A percentile compares a stretch with the other conserved stretches of the same genome.
Conservation (phyloP, 305 asterid species). For the Ajuga reptans region DNA sequence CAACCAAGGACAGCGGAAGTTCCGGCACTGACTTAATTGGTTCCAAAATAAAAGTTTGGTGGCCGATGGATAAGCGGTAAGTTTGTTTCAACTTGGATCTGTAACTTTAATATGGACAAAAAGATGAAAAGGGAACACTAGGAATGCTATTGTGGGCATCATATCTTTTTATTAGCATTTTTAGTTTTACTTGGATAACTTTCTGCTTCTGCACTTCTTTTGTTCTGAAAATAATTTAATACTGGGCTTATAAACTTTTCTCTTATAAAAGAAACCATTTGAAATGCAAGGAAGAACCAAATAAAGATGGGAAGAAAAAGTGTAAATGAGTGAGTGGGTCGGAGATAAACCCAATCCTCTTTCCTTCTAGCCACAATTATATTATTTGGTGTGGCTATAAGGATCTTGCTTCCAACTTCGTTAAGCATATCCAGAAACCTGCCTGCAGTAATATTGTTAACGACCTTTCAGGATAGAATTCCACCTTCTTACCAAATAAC, state of each 20-base stretch:
- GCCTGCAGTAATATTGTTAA: background rate
- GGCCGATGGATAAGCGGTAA: slow-evolving; percentile 97
- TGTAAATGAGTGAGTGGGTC: slow-evolving; percentile 9
- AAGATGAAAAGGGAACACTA: background rate
- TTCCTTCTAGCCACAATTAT: background rate
- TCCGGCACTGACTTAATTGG: slow-evolving; percentile 62
- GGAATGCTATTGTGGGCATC: slow-evolving; percentile 13
- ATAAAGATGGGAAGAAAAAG: background rate
- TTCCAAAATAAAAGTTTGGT: slow-evolving; percentile 88
- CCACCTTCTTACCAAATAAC: slow-evolving; percentile 15
- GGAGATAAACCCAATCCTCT: background rate
- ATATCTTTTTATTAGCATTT: slow-evolving; percentile 11
- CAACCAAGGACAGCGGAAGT: slow-evolving; percentile 50
- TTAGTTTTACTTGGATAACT: slow-evolving; percentile 8
- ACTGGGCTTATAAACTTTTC: background rate
- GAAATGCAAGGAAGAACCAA: background rate
- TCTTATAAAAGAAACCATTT: background rate
- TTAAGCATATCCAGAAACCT: slow-evolving; percentile 12
- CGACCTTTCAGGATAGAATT: background rate
- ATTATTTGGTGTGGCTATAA: slow-evolving; percentile 1
- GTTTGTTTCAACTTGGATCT: slow-evolving; percentile 29
- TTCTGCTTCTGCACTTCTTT: slow-evolving; percentile 6
- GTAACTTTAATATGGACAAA: slow-evolving; percentile 9
- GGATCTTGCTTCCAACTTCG: slow-evolving; percentile 5
- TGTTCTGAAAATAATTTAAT: background rate